Conservation (phyloP, 1,139 yeast genomes). For the Yamadazyma sp. region DNA sequence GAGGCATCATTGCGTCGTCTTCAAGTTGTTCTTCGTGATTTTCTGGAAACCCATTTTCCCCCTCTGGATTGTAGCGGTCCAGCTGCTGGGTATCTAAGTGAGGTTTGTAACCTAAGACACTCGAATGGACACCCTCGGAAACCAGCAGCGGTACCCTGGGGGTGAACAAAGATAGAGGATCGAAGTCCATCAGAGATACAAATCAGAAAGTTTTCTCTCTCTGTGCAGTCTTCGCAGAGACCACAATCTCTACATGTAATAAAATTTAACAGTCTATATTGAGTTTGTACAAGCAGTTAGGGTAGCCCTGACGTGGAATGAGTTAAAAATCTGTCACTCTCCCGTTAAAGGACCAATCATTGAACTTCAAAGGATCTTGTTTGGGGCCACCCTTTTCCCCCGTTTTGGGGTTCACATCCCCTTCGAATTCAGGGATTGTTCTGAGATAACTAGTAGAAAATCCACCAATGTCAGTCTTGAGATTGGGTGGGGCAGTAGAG, state of each 20-base stretch:
- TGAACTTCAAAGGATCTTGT: conserved; percentile 91
- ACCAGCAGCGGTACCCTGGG: conserved; percentile 16
- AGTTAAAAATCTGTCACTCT: conserved; percentile 86
- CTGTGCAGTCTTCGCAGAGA: not conserved
- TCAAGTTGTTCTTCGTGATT: not conserved
- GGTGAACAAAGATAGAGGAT: conserved; percentile 44
- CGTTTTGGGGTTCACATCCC: conserved; percentile 87
- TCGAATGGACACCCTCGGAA: not conserved
- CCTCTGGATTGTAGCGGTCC: no score
- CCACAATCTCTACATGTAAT: not conserved
- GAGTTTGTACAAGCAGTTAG: not conserved
- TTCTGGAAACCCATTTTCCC: not conserved
- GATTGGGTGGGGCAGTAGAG: conserved; percentile 21
- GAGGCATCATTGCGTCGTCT: conserved; percentile 23
- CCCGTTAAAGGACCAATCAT: conserved; percentile 95
- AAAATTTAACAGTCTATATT: not conserved
- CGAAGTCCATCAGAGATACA: conserved; percentile 32
- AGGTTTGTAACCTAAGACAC: not conserved
- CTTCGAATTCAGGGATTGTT: conserved; percentile 93
- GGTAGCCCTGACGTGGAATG: not conserved
- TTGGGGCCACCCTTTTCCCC: conserved; percentile 99
- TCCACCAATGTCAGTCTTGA: conserved; percentile 59
- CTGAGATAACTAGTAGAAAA: conserved; percentile 70
- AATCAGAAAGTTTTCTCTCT: not conserved
- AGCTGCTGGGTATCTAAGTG: not conserved